Conservation (phyloP, 1,284 basidiomycete species). For the Ceratobasidium sp. region DNA sequence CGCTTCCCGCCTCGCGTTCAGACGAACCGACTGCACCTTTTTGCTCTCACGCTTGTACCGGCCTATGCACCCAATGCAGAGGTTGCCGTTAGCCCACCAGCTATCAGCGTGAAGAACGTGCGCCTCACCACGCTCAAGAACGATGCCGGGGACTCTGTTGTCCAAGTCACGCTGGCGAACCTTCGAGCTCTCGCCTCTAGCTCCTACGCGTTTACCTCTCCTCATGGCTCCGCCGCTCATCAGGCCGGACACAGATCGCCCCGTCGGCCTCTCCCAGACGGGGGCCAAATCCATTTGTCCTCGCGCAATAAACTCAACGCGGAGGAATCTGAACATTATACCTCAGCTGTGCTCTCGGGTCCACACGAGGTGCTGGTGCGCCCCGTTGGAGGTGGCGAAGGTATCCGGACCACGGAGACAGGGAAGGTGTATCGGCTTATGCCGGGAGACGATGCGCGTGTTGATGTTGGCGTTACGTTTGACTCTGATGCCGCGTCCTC, state of each 20-base stretch:
- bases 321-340: conserved; percentile 46
- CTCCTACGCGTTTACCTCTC: conserved; percentile 1
- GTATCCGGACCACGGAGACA: conserved; percentile 55
- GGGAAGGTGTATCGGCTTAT: conserved; percentile 59
- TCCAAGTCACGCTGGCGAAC: conserved; percentile 63
- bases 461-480: conserved; percentile 45
- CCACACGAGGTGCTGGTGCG: conserved; percentile 15
- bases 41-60: conserved; percentile 51
- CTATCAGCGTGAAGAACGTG: conserved; percentile 53
- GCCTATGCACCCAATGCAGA: conserved; percentile 38
- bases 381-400: conserved; percentile 49
- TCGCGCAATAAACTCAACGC: conserved; percentile 52
- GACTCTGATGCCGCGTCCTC: not conserved
- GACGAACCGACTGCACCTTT: conserved; percentile 51
- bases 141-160: conserved; percentile 57
- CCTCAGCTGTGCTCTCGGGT: conserved; percentile 52
- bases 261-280: conserved; percentile 5
- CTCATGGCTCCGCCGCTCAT: not conserved
- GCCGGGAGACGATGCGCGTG: conserved; percentile 58
- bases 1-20: conserved; percentile 46
- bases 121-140: conserved; percentile 60
- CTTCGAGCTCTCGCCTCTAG: conserved; percentile 52
- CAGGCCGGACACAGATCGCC: conserved; percentile 3
- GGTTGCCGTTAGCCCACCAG: conserved; percentile 26
- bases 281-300: not conserved